Base-by-base conservation (phyloP, 257 asterid genomes). In the Nemophila menziesii region DNA sequence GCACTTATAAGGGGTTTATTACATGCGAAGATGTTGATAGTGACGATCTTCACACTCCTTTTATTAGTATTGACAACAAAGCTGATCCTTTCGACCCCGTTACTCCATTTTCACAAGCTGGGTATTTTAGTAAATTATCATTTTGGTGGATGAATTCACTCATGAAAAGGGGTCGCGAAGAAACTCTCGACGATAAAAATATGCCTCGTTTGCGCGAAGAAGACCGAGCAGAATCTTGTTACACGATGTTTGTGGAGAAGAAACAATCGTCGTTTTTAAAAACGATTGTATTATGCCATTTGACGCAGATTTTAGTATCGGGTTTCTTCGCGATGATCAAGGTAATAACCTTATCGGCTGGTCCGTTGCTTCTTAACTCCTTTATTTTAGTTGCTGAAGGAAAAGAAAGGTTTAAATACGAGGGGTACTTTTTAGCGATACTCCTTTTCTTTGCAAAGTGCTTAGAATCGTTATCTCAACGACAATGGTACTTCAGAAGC, bases 141-240 rank as follows among this genome's bases (percentile, higher is more conserved):
- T 89, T 89, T 60, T 78, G 92, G 94, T 89, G 98, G 98, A 39
- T 89, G 70, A 89, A 84, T 58, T 80, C 93, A 8, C 51, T 89
- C 66, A 74, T 89, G 95, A 74, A 66, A 51, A 56, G 3, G 51
- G 98, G 98, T 20, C 78, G 65, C 55, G 85, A 76, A 56, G 72
- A 72, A 62, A 70, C 81, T 29, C 77, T 89, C 5, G 82, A 63
- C 45, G 96, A 84, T 52, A 72, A 72, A 48, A 93, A 89, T 56
- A 70, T 89, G 38, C 98, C 98, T 2, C 52, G 60, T 56, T 54
- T 89, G 54, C 68, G 93, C 0, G 66, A 64, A 61, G 73, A 62
- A 8, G 95, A 81, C 40, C 67, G 75, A 34, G 94, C 98, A 0
- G 82, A 75, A 63, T 74, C 95, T 0, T 84, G 98, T 55, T 84